Evolutionary conservation across 2,329 filamentous ascomycete species (phyloP).

Genomic region (Rhinocladiella mackenziei): DNA sequence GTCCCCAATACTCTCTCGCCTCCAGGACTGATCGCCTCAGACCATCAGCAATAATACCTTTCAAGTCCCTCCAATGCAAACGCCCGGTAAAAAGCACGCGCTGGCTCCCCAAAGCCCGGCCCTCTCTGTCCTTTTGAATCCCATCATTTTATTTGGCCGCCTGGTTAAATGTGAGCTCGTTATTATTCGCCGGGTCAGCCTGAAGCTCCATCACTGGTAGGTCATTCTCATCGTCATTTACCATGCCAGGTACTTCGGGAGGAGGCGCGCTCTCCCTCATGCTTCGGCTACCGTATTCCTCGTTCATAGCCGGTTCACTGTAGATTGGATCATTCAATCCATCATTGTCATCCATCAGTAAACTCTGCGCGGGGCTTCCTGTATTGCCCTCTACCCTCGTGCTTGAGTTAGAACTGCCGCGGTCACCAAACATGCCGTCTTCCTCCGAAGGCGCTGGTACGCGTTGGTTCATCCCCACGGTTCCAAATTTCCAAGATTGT

Average conservation of each 20-base stretch:
- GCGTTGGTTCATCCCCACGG: constrained; percentile 3
- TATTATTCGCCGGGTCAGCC: constrained; percentile 18
- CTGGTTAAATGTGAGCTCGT: constrained; percentile 16
- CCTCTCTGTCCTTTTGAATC: neutral
- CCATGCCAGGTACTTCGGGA: constrained; percentile 17
- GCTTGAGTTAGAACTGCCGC: constrained; percentile 23
- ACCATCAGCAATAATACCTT: too few relatives aligned
- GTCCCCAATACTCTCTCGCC: too few relatives aligned
- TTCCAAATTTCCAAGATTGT: constrained; percentile 13
- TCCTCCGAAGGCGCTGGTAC: constrained; percentile 22
- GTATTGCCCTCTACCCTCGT: constrained; percentile 23
- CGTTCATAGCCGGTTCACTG: constrained; percentile 14
- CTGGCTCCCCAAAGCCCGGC: too few relatives aligned
- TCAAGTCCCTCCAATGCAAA: neutral
- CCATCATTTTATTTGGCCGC: neutral
- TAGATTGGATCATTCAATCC: constrained; percentile 10
- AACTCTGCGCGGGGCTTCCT: constrained; percentile 16
- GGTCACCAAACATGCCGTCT: constrained; percentile 21
- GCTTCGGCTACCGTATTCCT: constrained; percentile 10
- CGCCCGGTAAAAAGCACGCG: too few relatives aligned
- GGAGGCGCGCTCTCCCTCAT: constrained; percentile 28
- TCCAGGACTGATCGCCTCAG: too few relatives aligned
- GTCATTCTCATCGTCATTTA: constrained; percentile 24
- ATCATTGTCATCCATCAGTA: constrained; percentile 9
- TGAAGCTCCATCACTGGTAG: constrained; percentile 24